Evolutionary conservation across 768 basidiomycete genomes (phyloP).

Genomic region (Leccinum subgranulosum): DNA sequence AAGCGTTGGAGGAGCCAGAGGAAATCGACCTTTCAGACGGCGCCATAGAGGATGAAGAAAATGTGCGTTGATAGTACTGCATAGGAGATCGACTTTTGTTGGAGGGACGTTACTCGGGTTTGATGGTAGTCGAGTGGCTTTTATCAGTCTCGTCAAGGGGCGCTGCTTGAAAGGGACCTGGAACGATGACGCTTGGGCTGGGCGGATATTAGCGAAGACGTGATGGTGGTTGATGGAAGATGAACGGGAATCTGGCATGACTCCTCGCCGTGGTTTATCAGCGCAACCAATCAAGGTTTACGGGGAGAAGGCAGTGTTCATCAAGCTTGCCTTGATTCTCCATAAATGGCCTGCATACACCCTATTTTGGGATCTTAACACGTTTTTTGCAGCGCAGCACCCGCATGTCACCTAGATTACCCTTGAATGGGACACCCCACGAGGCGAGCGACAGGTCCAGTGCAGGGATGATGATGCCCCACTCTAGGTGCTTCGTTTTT

Average conservation of each 20-base stretch:
- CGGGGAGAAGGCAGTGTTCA: slow-evolving; percentile 28
- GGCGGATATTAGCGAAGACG: slow-evolving; percentile 36
- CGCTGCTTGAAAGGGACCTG: slow-evolving; percentile 19
- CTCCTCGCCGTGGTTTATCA: slow-evolving; percentile 32
- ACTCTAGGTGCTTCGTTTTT: slow-evolving; percentile 20
- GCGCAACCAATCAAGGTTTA: slow-evolving; percentile 32
- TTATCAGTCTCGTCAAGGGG: slow-evolving; percentile 27
- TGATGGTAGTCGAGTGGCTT: slow-evolving; percentile 12
- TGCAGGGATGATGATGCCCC: slow-evolving; percentile 25
- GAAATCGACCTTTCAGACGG: slow-evolving; percentile 32
- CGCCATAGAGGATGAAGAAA: slow-evolving; percentile 32
- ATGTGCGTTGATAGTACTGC: slow-evolving; percentile 27
- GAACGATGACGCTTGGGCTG: slow-evolving; percentile 20
- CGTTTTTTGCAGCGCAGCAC: slow-evolving; percentile 34
- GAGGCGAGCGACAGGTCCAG: slow-evolving; percentile 27
- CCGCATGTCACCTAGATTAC: slow-evolving; percentile 25
- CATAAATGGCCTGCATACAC: slow-evolving; percentile 11
- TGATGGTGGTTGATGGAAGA: slow-evolving; percentile 26
- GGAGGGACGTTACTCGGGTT: slow-evolving; percentile 5
- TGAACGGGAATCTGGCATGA: slow-evolving; percentile 35
- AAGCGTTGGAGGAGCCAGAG: slow-evolving; percentile 30
- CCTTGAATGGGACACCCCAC: slow-evolving; percentile 24
- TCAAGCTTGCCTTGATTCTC: slow-evolving; percentile 18
- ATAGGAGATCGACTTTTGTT: slow-evolving; percentile 21
- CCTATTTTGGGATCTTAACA: slow-evolving; percentile 30